phyloP scores from a whole-genome alignment of 345 rosid species.

The Chamaenerion angustifolium region DNA sequence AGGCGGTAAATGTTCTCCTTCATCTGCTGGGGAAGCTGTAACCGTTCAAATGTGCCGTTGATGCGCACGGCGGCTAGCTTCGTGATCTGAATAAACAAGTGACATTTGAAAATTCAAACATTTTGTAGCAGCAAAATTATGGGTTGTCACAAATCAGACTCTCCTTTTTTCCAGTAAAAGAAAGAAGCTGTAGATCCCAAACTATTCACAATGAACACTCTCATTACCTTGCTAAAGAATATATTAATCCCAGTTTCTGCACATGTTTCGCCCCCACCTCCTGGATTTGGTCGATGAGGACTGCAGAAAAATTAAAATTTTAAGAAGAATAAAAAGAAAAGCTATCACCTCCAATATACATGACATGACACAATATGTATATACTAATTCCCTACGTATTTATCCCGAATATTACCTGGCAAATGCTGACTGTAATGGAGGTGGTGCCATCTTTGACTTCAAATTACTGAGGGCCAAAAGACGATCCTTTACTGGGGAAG shows the following conservation, averaged over 20 bases:
- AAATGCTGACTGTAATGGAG: slow-evolving; percentile 75
- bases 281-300: slow-evolving; percentile 87
- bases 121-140: no score
- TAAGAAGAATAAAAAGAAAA: background rate
- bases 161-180: no score
- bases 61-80: slow-evolving; percentile 82
- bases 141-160: no score
- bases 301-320: slow-evolving; percentile 36
- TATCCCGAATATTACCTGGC: slow-evolving; percentile 41
- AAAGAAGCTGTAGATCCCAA: background rate
- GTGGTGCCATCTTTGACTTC: slow-evolving; percentile 50
- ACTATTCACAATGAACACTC: slow-evolving; percentile 3
- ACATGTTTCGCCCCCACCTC: slow-evolving; percentile 97
- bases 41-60: slow-evolving; percentile 71
- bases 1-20: slow-evolving; percentile 61
- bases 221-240: slow-evolving; percentile 68
- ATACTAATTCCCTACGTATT: background rate
- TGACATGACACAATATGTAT: slow-evolving; percentile 9
- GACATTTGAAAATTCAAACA: no score
- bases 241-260: slow-evolving; percentile 89
- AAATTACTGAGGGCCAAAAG: slow-evolving; percentile 38
- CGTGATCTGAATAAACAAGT: slow-evolving; percentile 34
- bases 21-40: slow-evolving; percentile 60
- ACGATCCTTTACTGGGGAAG: slow-evolving; percentile 75
- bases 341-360: slow-evolving; percentile 7